phyloP scores from a whole-genome alignment of 176 grass and related monocot species.

The Hyparrhenia diplandra region DNA sequence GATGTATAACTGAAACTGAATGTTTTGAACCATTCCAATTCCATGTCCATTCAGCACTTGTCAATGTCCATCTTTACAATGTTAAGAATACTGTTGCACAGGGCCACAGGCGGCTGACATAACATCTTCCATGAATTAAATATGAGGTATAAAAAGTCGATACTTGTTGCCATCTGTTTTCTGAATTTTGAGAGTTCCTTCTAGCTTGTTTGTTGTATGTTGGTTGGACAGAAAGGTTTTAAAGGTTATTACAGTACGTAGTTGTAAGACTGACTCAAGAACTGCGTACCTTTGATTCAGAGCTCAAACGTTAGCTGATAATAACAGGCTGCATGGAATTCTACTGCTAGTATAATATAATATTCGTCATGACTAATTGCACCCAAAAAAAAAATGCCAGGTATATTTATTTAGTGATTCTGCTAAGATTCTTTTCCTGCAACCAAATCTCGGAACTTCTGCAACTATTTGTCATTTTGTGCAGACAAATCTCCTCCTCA shows the following conservation, averaged over 20 bases:
- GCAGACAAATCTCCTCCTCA: neutral
- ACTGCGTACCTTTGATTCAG: neutral
- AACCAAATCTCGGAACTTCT: neutral
- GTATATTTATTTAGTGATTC: neutral
- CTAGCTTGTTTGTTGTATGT: slow-evolving; percentile 7
- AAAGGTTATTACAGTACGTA: neutral
- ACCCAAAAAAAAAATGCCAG: neutral
- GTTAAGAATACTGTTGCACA: neutral
- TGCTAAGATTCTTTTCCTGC: neutral
- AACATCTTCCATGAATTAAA: slow-evolving; percentile 1
- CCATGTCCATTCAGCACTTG: neutral
- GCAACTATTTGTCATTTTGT: slow-evolving; percentile 23
- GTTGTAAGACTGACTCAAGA: neutral
- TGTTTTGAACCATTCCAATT: neutral
- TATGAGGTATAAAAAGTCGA: neutral
- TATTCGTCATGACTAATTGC: neutral
- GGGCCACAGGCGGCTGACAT: slow-evolving; percentile 15
- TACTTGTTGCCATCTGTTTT: neutral
- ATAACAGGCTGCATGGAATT: neutral
- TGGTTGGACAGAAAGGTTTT: slow-evolving; percentile 21
- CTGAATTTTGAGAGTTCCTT: neutral
- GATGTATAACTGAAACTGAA: neutral
- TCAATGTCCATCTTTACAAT: slow-evolving; percentile 5
- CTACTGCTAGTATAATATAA: neutral
- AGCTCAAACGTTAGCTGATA: neutral